Evolutionary conservation across 1,284 basidiomycete species (phyloP).

Genomic region (Polyporus tsugae): DNA sequence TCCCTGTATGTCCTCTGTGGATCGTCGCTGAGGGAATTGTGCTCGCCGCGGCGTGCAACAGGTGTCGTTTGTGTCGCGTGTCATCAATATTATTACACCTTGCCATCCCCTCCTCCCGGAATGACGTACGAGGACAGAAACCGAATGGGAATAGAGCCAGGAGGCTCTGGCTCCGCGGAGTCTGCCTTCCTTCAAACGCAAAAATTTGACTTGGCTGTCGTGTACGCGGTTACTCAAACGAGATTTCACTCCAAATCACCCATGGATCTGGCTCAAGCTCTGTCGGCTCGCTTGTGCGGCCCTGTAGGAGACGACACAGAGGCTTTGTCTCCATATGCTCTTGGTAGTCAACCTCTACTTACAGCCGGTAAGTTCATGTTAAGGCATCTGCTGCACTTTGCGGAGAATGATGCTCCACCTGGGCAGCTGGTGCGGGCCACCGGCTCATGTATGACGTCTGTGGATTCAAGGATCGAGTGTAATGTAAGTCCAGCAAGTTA

Average conservation of each 20-base stretch:
- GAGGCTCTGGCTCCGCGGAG: background rate
- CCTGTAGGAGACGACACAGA: background rate
- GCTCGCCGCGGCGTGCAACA: background rate
- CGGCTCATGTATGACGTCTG: background rate
- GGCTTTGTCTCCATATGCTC: background rate
- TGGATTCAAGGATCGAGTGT: background rate
- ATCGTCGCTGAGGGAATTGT: background rate
- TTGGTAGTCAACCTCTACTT: background rate
- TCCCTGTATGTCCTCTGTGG: background rate
- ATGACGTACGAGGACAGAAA: background rate
- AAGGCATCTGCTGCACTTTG: background rate
- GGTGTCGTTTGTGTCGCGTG: conserved; percentile 1
- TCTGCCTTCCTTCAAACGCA: background rate
- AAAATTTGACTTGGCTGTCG: background rate
- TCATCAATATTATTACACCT: conserved; percentile 1
- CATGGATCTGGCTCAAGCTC: background rate
- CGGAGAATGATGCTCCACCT: conserved; percentile 7
- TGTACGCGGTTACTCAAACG: background rate
- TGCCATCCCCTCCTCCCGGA: background rate
- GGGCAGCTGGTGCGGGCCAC: background rate
- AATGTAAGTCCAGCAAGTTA: conserved; percentile 5
- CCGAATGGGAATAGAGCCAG: background rate
- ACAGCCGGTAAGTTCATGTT: background rate
- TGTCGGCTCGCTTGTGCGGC: background rate
- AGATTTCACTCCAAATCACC: background rate